These are phyloP conservation scores for Flaveria robusta DNA, from an alignment of 129 eudicot genomes.

Conservation along the genomic window DNA sequence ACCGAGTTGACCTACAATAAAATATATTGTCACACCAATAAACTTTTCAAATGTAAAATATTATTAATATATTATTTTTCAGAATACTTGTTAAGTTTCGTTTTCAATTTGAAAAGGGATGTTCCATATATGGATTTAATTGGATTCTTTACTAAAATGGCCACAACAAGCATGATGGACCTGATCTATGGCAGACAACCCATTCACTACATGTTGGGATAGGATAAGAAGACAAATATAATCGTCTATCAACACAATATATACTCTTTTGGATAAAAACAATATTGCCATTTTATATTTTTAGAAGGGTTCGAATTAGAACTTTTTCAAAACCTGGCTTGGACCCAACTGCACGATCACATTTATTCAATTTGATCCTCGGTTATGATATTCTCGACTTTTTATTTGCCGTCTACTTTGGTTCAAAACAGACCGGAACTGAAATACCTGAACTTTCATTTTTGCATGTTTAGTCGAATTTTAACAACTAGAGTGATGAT, in stretches of 20 bases:
- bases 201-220: constrained; percentile 25
- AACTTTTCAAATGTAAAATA: background rate
- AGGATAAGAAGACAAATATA: constrained; percentile 17
- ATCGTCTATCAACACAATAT: too few relatives aligned
- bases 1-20: background rate
- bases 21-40: background rate
- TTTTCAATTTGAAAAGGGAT: constrained; percentile 10
- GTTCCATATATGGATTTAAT: constrained; percentile 20
- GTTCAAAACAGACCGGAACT: background rate
- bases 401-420: background rate
- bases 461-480: background rate
- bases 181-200: constrained; percentile 37
- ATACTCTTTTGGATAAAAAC: background rate
- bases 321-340: background rate
- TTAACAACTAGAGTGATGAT: background rate
- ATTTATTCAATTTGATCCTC: background rate
- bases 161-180: constrained; percentile 19
- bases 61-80: background rate
- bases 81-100: background rate
- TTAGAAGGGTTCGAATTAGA: background rate
- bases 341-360: background rate
- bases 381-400: background rate
- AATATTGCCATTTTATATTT: background rate
- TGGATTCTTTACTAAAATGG: constrained; percentile 25
- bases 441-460: background rate